Evolutionary conservation across 108 stramenopile species (phyloP).

Genomic region (Aureococcus anophagefferens): DNA sequence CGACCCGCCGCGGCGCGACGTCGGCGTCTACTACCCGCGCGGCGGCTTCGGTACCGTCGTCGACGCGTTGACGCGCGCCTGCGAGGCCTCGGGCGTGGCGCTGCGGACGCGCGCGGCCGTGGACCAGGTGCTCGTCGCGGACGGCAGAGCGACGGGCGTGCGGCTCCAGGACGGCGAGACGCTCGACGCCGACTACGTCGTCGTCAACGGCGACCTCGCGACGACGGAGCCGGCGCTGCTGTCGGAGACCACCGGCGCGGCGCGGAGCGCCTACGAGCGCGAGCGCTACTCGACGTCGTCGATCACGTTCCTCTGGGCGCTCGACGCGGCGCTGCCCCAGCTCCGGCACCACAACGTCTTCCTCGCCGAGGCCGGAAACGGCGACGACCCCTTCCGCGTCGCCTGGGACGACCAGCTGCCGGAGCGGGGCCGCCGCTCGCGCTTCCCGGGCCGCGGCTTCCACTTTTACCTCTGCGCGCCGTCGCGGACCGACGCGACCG

Average conservation of each 20-base stretch:
- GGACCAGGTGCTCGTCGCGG: slow-evolving; percentile 39
- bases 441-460: slow-evolving; percentile 23
- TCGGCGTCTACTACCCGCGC: slow-evolving; percentile 41
- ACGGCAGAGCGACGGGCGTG: slow-evolving; percentile 28
- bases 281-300: slow-evolving; percentile 21
- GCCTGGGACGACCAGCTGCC: background rate
- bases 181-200: slow-evolving; percentile 62
- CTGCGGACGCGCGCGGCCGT: slow-evolving; percentile 49
- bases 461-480: slow-evolving; percentile 85
- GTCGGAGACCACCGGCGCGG: background rate
- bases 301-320: slow-evolving; percentile 80
- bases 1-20: background rate
- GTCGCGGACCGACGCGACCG: slow-evolving; percentile 56
- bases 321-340: slow-evolving; percentile 37
- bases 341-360: slow-evolving; percentile 82
- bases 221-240: slow-evolving; percentile 60
- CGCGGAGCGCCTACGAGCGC: background rate
- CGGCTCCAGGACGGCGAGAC: slow-evolving; percentile 20
- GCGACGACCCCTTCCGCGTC: background rate
- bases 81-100: slow-evolving; percentile 45
- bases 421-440: too few relatives aligned
- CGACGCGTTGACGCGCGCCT: slow-evolving; percentile 44
- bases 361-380: slow-evolving; percentile 36
- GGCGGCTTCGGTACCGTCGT: slow-evolving; percentile 71
- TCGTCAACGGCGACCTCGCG: slow-evolving; percentile 79